A percentile compares a stretch with the other conserved stretches of the same genome.
phyloP scores from a whole-genome alignment of 108 stramenopile genomes.

The Asterionellopsis glacialis region DNA sequence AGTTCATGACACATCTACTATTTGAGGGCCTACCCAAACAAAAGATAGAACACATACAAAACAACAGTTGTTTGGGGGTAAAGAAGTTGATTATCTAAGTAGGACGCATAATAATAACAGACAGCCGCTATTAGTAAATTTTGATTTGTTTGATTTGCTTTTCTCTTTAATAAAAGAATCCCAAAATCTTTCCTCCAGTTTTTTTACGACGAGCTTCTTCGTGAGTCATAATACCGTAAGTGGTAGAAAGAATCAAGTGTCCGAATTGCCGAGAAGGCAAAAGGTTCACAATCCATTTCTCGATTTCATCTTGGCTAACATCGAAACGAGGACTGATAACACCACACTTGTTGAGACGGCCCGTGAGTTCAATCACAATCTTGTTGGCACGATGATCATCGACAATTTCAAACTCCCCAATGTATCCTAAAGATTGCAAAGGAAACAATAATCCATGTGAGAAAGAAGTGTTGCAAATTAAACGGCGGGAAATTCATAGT shows the following conservation, averaged over 20 bases:
- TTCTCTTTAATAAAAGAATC: slow-evolving; percentile 93
- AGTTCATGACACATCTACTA: no score
- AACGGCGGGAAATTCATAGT: slow-evolving; percentile 50
- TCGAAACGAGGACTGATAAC: slow-evolving; percentile 99
- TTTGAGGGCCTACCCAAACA: no score
- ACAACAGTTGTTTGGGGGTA: no score
- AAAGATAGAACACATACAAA: no score
- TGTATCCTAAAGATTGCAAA: slow-evolving; percentile 81
- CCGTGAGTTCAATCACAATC: slow-evolving; percentile 97
- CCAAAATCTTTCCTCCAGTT: slow-evolving; percentile 99
- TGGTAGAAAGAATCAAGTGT: slow-evolving; percentile 95
- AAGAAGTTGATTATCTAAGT: no score
- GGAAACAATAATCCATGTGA: slow-evolving; percentile 12
- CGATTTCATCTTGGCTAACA: slow-evolving; percentile 83
- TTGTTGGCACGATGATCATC: slow-evolving; percentile 99
- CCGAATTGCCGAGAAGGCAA: slow-evolving; percentile 99
- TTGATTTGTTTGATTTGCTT: not conserved
- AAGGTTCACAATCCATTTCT: slow-evolving; percentile 98
- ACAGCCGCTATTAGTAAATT: no score
- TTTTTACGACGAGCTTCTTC: slow-evolving; percentile 99
- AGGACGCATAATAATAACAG: no score
- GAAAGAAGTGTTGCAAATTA: slow-evolving; percentile 28
- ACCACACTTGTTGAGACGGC: slow-evolving; percentile 99
- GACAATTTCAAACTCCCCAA: slow-evolving; percentile 99
- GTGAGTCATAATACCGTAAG: slow-evolving; percentile 99